phyloP scores from a whole-genome alignment of 2,329 filamentous ascomycete species.

The Cercospora canescens region DNA sequence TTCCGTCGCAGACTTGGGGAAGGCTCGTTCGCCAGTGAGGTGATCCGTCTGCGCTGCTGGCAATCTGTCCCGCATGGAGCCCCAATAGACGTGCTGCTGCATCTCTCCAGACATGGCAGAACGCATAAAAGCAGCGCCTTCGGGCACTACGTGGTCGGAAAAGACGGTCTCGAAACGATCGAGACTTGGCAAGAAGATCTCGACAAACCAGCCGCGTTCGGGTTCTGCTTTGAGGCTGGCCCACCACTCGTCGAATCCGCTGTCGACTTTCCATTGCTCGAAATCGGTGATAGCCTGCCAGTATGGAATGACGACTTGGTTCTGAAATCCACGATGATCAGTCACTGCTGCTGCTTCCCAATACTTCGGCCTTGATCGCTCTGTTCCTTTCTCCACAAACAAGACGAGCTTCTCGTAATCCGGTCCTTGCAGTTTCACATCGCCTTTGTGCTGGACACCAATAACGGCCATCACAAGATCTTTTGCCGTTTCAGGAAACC shows the following conservation, averaged over 20 bases:
- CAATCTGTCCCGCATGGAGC: slow-evolving; percentile 49
- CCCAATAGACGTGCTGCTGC: slow-evolving; percentile 49
- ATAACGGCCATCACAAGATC: slow-evolving; percentile 39
- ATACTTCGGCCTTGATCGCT: slow-evolving; percentile 26
- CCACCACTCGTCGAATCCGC: slow-evolving; percentile 39
- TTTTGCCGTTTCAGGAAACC: slow-evolving; percentile 35
- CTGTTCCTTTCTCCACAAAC: slow-evolving; percentile 24
- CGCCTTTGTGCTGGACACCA: slow-evolving; percentile 33
- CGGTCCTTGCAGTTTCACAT: neutral
- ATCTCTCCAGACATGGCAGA: slow-evolving; percentile 40
- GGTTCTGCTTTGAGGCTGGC: slow-evolving; percentile 29
- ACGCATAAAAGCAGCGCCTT: slow-evolving; percentile 46
- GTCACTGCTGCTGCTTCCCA: slow-evolving; percentile 39
- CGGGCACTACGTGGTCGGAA: slow-evolving; percentile 38
- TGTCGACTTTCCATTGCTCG: slow-evolving; percentile 13
- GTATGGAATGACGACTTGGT: slow-evolving; percentile 42
- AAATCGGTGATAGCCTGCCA: slow-evolving; percentile 42
- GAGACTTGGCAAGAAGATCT: slow-evolving; percentile 44
- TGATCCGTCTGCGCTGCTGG: slow-evolving; percentile 37
- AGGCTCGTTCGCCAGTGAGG: slow-evolving; percentile 35
- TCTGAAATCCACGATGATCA: slow-evolving; percentile 37
- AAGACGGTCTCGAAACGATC: slow-evolving; percentile 49
- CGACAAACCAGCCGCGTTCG: slow-evolving; percentile 44
- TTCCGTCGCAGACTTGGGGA: slow-evolving; percentile 24
- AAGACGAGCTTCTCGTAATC: slow-evolving; percentile 19